Base-by-base conservation (phyloP, 2,329 filamentous ascomycete species). In the Trichoderma harzianum region DNA sequence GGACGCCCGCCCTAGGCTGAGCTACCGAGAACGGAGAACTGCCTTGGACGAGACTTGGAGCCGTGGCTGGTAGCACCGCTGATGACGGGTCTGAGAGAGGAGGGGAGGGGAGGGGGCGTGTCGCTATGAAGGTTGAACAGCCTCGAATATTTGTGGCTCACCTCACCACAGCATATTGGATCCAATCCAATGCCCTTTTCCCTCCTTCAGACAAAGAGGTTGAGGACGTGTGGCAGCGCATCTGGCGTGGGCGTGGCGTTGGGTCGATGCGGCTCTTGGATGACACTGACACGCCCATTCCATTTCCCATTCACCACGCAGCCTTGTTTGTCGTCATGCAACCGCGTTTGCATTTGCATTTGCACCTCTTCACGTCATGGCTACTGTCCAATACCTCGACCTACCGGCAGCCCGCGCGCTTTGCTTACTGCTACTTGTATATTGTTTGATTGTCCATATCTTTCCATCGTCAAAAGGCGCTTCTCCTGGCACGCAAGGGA, bases 401-500 rank as follows among this genome's bases (percentile, higher is more conserved):
- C 16, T 34, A n/a, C 51, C 28, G 16, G n/a, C 51, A 51, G 10
- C 12, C 18, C 43, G 18, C 39, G 32, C 28, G 62, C 26, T 43
- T 61, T 21, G 14, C 26, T 51, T 51, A 55, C 63, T 21, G 24
- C 11, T 53, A 14, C 47, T 24, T n/a, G n/a, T 24, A 12, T 21
- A 53, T 51, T 21, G 34, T 36, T 36, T 36, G 34, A 36, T 36
- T 36, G 21, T 53, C 43, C 43, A 51, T 51, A 24, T 51, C n/a
- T 47, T 47, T 47, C 3, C 43, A 11, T 47, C 43, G n/a, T 47
- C 18, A 21, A 47, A 47, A 47, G 43, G 18, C 43, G 43, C 14
- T 58, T 14, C 66, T 18, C 70, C 63, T 72, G 70, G 70, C 63
- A 72, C 57, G 70, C 64, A 72, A 68, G 62, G 70, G 70, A 72